Percentiles rank a stretch among this genome's conserved stretches.
Evolutionary conservation across 805 yeast species (phyloP).

Genomic region (Wickerhamomyces ciferrii): DNA sequence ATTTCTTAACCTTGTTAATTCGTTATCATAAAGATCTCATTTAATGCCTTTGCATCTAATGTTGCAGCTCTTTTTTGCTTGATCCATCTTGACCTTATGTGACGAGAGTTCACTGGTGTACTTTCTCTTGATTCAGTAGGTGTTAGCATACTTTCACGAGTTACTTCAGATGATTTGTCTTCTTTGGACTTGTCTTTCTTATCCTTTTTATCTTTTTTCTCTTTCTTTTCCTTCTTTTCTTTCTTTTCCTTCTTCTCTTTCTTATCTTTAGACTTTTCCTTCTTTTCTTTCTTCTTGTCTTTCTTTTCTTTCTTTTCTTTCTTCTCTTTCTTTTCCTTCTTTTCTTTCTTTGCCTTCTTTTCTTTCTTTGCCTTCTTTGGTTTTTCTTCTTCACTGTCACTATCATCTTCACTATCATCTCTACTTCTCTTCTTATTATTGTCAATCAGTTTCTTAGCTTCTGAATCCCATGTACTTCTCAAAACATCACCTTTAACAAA

Average conservation of each 20-base stretch:
- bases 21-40: conserved; percentile 88
- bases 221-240: conserved; percentile 25
- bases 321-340: conserved; percentile 24
- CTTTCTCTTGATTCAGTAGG: conserved; percentile 27
- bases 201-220: conserved; percentile 24
- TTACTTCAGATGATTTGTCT: conserved; percentile 24
- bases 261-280: too few relatives aligned
- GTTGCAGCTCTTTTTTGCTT: conserved; percentile 89
- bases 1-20: conserved; percentile 23
- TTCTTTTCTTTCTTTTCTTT: conserved; percentile 21
- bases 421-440: conserved; percentile 23
- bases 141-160: conserved; percentile 37
- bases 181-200: conserved; percentile 23
- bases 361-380: conserved; percentile 20
- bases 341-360: conserved; percentile 23
- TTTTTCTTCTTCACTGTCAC: conserved; percentile 7
- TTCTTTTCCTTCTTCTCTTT: conserved; percentile 21
- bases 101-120: conserved; percentile 18
- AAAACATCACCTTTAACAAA: conserved; percentile 84
- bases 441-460: conserved; percentile 32
- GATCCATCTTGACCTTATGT: conserved; percentile 71
- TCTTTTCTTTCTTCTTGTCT: conserved; percentile 20
- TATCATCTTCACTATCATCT: conserved; percentile 23
- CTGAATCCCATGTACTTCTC: conserved; percentile 77
- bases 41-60: conserved; percentile 81